Base-by-base conservation (phyloP, 2,329 filamentous ascomycete genomes). In the Knoxdaviesia proteae region DNA sequence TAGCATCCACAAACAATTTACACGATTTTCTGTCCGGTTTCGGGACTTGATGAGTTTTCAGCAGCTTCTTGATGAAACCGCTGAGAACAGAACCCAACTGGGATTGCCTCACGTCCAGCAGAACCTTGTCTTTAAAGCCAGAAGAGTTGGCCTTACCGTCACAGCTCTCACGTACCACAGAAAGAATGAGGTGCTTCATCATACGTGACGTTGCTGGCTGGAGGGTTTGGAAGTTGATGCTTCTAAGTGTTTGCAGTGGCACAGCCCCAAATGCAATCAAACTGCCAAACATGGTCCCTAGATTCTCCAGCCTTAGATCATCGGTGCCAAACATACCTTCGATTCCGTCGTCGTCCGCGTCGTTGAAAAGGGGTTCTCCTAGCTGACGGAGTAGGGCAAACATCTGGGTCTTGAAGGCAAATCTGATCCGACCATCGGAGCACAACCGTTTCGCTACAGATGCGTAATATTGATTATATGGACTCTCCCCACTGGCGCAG, bases 401-500 rank as follows among this genome's bases (percentile, higher is more conserved):
- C 1, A 96, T 64, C 6, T 79, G 74, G 52, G 88, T 86, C 54
- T 90, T 83, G 54, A 96, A 92, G 1, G 83, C 78, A 61, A 88
- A 88, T 47, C 76, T 74, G 49, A 92, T 69, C 51, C 77, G 75
- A 49, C 75, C 75, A 46, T 87, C 82, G 4, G 66, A 65, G 53
- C 86, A 92, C 6, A 94, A 68, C 48, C 78, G 77, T 40, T 73
- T 74, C 7, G 84, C 86, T 35, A 98, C 77, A 1, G 94, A 65
- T 0, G 83, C 82, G 56, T 98, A 98, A 61, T 93, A 98, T 0
- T 82, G 83, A 52, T 98, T 98, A 59, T 94, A 93, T 1, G 68
- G 67, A 44, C 78, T 67, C 60, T 96, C 90, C 3, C 80, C 79
- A 38, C 83, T 83, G 1, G 79, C 78, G 54, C 87, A 94, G 50